These are phyloP conservation scores for Plasmodium gonderi DNA, from an alignment of 169 alveolate genomes.

Conservation along the genomic window DNA sequence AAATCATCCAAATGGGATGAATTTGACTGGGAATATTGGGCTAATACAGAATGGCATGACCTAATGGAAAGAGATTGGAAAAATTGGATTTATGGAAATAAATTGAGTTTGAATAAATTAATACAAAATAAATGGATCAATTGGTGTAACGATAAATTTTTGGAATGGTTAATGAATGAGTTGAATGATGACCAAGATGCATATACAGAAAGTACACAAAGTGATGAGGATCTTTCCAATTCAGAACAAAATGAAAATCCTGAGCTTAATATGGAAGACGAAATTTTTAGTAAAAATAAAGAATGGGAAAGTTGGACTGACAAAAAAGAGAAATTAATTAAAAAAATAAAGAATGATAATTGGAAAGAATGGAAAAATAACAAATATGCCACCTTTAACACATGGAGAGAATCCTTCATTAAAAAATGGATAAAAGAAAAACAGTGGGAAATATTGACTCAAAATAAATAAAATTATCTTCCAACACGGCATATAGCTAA, in stretches of 20 bases:
- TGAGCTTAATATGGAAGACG: background rate
- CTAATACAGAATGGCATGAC: background rate
- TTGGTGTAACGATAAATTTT: background rate
- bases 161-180: background rate
- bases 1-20: background rate
- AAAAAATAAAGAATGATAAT: background rate
- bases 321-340: background rate
- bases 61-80: background rate
- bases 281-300: background rate
- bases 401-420: background rate
- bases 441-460: background rate
- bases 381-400: background rate
- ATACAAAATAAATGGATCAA: background rate
- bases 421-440: background rate
- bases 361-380: background rate
- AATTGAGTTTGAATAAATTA: background rate
- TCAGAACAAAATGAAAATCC: background rate
- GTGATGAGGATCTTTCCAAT: background rate
- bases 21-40: constrained; percentile 1
- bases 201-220: background rate
- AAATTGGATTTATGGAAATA: background rate
- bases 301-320: background rate
- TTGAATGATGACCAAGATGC: background rate
- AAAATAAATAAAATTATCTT: background rate
- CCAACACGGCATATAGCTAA: background rate